A percentile compares a stretch with the other conserved stretches of the same genome.
phyloP scores from a whole-genome alignment of 331 rosid genomes.

The Rhamnella rubrinervis region DNA sequence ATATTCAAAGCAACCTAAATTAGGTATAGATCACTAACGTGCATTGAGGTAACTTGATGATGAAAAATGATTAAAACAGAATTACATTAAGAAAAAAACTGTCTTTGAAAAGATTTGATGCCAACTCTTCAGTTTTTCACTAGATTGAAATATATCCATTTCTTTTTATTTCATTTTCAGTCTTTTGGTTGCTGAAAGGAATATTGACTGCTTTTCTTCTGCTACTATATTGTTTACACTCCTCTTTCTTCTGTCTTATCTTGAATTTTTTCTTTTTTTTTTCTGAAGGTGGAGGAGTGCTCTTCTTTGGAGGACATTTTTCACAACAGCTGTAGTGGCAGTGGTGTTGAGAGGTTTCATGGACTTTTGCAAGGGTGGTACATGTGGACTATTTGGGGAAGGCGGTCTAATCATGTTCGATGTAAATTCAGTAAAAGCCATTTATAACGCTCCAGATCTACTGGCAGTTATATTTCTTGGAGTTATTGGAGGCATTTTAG shows the following conservation, averaged over 20 bases:
- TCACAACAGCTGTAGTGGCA: conserved; percentile 94
- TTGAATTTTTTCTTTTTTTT: neutral
- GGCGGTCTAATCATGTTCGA: conserved; percentile 85
- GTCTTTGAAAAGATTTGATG: too few species aligned
- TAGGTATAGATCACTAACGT: too few species aligned
- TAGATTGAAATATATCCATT: too few species aligned
- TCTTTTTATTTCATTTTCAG: too few species aligned
- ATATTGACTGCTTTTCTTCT: neutral
- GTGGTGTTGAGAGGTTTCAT: conserved; percentile 66
- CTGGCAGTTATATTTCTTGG: conserved; percentile 61
- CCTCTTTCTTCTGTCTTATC: neutral
- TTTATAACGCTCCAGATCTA: conserved; percentile 45
- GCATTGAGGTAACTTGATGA: too few species aligned
- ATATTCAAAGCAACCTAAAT: too few species aligned
- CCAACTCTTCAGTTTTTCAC: neutral
- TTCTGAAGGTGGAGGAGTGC: conserved; percentile 83
- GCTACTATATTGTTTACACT: neutral
- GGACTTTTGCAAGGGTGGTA: conserved; percentile 59
- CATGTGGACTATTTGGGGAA: conserved; percentile 83
- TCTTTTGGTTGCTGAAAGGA: too few species aligned
- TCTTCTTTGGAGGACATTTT: conserved; percentile 90
- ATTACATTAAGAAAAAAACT: too few species aligned
- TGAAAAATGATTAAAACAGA: too few species aligned
- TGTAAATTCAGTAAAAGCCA: conserved; percentile 41
- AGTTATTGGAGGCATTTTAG: conserved; percentile 66